A percentile compares a stretch with the other conserved stretches of the same genome.
phyloP scores from a whole-genome alignment of 441 rosid genomes.

The Isatis lusitanica region DNA sequence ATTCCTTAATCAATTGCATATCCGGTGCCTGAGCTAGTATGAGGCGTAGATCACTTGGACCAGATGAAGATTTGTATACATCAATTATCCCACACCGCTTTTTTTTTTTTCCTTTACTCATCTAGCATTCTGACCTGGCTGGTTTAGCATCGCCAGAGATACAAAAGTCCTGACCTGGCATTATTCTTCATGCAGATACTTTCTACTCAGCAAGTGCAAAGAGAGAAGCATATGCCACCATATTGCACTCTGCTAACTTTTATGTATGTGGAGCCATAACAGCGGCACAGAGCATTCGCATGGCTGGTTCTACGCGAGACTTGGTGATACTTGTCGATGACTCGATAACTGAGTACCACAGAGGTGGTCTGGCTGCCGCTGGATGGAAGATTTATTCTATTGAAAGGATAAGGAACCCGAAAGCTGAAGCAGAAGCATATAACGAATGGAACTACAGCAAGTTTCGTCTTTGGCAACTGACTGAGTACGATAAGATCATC shows the following conservation, averaged over 20 bases:
- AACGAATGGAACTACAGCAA: constrained; percentile 95
- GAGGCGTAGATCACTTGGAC: neutral
- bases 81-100: neutral
- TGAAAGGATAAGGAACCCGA: constrained; percentile 77
- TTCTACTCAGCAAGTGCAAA: constrained; percentile 62
- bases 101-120: neutral
- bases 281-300: constrained; percentile 85
- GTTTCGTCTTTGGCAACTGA: constrained; percentile 88
- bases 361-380: constrained; percentile 76
- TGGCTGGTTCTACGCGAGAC: constrained; percentile 83
- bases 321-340: constrained; percentile 85
- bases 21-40: neutral
- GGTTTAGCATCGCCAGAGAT: neutral
- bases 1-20: constrained; percentile 1
- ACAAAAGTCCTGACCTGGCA: constrained; percentile 10
- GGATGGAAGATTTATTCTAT: constrained; percentile 83
- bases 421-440: constrained; percentile 76
- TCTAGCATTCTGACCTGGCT: neutral
- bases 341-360: constrained; percentile 66
- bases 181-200: constrained; percentile 45
- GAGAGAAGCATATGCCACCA: constrained; percentile 88
- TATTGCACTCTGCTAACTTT: constrained; percentile 75
- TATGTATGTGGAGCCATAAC: constrained; percentile 86
- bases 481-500: constrained; percentile 81
- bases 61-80: neutral